phyloP scores from a whole-genome alignment of 768 basidiomycete genomes.

The Cantharellus cinnabarinus region DNA sequence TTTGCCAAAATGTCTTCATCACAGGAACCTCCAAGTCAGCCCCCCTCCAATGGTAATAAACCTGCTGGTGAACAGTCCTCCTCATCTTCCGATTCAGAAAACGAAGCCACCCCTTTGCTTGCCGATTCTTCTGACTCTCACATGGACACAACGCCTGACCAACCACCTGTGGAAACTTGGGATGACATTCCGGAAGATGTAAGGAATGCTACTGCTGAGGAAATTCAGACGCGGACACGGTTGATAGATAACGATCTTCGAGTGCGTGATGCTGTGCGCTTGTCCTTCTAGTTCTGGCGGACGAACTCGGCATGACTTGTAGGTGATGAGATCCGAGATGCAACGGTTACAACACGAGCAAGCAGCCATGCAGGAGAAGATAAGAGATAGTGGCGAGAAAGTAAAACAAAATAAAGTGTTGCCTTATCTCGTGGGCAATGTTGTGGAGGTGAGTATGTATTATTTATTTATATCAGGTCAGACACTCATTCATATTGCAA shows the following conservation, averaged over 20 bases:
- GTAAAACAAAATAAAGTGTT: constrained; percentile 99
- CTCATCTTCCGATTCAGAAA: too few species aligned
- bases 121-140: background rate
- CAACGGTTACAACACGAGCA: constrained; percentile 84
- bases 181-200: constrained; percentile 86
- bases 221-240: constrained; percentile 72
- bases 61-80: background rate
- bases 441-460: constrained; percentile 66
- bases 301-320: background rate
- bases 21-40: background rate
- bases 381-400: constrained; percentile 93
- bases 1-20: background rate
- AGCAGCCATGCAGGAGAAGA: constrained; percentile 93
- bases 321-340: constrained; percentile 97
- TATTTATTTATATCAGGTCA: background rate
- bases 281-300: background rate
- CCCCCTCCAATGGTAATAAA: background rate
- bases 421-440: constrained; percentile 93
- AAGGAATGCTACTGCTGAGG: constrained; percentile 53
- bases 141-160: constrained; percentile 10
- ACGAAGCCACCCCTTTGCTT: background rate
- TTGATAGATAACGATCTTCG: constrained; percentile 96
- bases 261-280: constrained; percentile 21
- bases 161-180: constrained; percentile 40
- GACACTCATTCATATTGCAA: constrained; percentile 15